Percentiles rank a stretch among this genome's conserved stretches.
Conservation (phyloP, 192 early-diverging fungal genomes). For the Radiomyces spectabilis region DNA sequence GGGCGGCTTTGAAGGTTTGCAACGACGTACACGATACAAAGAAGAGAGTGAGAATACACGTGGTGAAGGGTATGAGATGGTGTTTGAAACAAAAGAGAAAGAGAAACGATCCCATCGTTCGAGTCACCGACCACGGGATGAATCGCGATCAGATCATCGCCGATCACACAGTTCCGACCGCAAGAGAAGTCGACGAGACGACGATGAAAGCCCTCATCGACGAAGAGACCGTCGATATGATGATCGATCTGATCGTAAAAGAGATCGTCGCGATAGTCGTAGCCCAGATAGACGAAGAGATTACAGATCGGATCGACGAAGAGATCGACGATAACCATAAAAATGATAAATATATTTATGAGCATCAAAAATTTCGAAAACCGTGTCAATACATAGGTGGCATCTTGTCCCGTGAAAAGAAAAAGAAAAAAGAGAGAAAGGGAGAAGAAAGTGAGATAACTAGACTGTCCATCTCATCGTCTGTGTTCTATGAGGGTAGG, state of each 20-base stretch:
- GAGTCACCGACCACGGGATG: too few relatives aligned
- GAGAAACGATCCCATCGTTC: neutral
- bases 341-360: too few relatives aligned
- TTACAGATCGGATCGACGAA: neutral
- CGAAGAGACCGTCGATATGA: neutral
- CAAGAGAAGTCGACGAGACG: too few relatives aligned
- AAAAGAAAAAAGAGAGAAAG: constrained; percentile 1
- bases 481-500: too few relatives aligned
- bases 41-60: constrained; percentile 17
- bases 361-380: too few relatives aligned
- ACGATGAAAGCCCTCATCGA: neutral
- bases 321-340: neutral
- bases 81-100: constrained; percentile 27
- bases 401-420: neutral
- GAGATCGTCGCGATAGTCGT: neutral
- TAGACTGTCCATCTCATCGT: too few relatives aligned
- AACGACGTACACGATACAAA: constrained; percentile 45
- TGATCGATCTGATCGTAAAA: neutral
- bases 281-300: neutral
- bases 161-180: too few relatives aligned
- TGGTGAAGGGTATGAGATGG: constrained; percentile 37
- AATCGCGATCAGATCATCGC: too few relatives aligned
- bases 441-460: neutral
- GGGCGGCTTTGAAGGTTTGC: constrained; percentile 41
- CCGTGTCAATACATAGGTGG: too few relatives aligned